Evolutionary conservation across 208 protist genomes (phyloP), one percentile per base, ranked within the genome.

Genomic region (Balamuthia mandrillaris): DNA sequence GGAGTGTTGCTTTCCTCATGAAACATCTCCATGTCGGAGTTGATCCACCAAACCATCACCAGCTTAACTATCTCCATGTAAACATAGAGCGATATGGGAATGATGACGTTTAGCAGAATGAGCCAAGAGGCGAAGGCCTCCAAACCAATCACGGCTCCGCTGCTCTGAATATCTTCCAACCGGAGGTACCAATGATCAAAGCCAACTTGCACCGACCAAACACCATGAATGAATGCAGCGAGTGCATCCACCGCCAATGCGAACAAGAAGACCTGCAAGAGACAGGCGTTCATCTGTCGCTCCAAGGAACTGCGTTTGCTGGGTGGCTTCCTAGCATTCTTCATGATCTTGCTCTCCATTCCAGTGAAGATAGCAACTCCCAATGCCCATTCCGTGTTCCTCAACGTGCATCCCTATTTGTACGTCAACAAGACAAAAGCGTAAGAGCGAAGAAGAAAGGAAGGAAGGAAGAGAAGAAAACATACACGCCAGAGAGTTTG

Each of bases 31-130:
- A 54, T 16, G 56, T 91, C 88, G 54, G 61, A 61, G 72, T 86
- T 70, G 63, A 82, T 87, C 65, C 45, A 85, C 29, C n/a, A 63
- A 2, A 79, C 92, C 41, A 93, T 91, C 9, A 86, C 82, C 2
- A 94, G 56, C 66, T 93, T 92, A 6, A 94, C 90, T 61, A 94
- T 31, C 82, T 94, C 92, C 33, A 94, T 83, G 12, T 74, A 90
- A 0, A 94, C 89, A 75, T 94, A 94, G 9, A 94, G 74, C 14
- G 92, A 94, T 35, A 94, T 94, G n/a, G 92, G 92, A 42, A 94
- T 90, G 44, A 94, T 79, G 58, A 87, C 77, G 29, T 92, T 89
- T 41, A 91, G 88, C 10, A 93, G 60, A 35, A 94, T 88, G 42
- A 94, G 66, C 75, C 88, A 92, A 35, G 87, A 79, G 21, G 88